phyloP scores from a whole-genome alignment of 1,284 basidiomycete genomes.

The Trichosporon asahii region DNA sequence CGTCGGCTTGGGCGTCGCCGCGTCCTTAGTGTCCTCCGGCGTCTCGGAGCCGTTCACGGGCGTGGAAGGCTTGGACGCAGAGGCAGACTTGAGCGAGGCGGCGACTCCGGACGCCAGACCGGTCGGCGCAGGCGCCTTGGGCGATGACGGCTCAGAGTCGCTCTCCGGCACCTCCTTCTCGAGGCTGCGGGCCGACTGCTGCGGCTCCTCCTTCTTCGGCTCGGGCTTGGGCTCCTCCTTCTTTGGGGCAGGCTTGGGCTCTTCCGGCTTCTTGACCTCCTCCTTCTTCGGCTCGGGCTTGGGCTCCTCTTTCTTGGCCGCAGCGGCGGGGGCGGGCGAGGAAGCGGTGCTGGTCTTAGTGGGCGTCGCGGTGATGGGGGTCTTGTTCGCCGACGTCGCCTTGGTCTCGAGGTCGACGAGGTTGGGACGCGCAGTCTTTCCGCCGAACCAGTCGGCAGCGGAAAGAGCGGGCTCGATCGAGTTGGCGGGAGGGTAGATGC shows the following conservation, averaged over 20 bases:
- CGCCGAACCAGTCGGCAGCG: conserved; percentile 79
- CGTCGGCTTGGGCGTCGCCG: not conserved
- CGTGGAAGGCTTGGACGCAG: not conserved
- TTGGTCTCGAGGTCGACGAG: conserved; percentile 56
- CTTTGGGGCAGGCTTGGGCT: conserved; percentile 4
- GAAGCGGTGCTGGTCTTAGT: conserved; percentile 15
- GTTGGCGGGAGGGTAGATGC: conserved; percentile 88
- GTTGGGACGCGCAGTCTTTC: conserved; percentile 71
- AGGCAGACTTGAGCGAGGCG: not conserved
- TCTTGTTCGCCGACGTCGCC: conserved; percentile 45
- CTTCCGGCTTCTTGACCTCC: conserved; percentile 7
- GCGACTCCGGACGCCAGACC: not conserved
- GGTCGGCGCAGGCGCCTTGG: conserved; percentile 13
- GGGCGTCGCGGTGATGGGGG: conserved; percentile 47
- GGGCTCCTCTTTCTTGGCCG: conserved; percentile 20
- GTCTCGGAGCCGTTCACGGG: not conserved
- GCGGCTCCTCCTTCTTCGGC: conserved; percentile 14
- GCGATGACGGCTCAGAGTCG: not conserved
- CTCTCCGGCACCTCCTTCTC: conserved; percentile 1
- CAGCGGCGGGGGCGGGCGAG: not conserved
- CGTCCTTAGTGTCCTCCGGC: conserved; percentile 17
- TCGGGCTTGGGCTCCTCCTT: conserved; percentile 10
- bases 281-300: conserved; percentile 26
- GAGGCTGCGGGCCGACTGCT: conserved; percentile 7
- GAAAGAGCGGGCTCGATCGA: conserved; percentile 74